Conservation (phyloP, 345 rosid species). For the Arabidopsis suecica region DNA sequence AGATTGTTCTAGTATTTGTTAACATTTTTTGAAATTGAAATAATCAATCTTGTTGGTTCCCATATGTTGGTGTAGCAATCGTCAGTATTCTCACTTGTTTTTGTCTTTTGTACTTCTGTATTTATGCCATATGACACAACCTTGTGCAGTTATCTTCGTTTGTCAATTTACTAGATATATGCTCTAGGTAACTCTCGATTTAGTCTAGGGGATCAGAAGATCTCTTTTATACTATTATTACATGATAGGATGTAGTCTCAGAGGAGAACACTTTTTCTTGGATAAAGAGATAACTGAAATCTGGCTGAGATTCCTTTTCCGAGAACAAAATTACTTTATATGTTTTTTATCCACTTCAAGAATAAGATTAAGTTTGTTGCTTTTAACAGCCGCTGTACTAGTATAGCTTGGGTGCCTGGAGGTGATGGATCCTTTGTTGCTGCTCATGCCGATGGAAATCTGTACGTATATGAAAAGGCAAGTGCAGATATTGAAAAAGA, state of each 20-base stretch:
- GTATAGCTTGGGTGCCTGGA: slow-evolving; percentile 97
- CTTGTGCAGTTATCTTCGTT: neutral
- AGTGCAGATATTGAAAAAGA: slow-evolving; percentile 45
- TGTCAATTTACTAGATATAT: slow-evolving; percentile 5
- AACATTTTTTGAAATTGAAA: too few species aligned
- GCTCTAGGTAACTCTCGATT: neutral
- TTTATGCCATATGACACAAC: neutral
- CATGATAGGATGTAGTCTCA: too few species aligned
- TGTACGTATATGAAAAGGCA: slow-evolving; percentile 97
- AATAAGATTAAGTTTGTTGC: slow-evolving; percentile 30
- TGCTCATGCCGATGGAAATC: slow-evolving; percentile 97
- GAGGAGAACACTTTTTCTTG: neutral
- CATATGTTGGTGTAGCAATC: too few species aligned
- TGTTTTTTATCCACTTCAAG: slow-evolving; percentile 1
- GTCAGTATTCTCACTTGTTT: too few species aligned
- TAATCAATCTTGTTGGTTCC: too few species aligned
- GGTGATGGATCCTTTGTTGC: slow-evolving; percentile 93
- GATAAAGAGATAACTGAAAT: neutral
- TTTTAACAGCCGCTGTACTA: slow-evolving; percentile 82
- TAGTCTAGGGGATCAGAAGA: neutral
- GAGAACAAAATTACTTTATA: neutral
- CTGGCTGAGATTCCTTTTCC: neutral
- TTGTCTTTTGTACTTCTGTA: neutral
- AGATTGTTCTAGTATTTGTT: too few species aligned
- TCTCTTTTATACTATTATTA: neutral